phyloP scores from a whole-genome alignment of 768 basidiomycete genomes.

The Suillus occidentalis region DNA sequence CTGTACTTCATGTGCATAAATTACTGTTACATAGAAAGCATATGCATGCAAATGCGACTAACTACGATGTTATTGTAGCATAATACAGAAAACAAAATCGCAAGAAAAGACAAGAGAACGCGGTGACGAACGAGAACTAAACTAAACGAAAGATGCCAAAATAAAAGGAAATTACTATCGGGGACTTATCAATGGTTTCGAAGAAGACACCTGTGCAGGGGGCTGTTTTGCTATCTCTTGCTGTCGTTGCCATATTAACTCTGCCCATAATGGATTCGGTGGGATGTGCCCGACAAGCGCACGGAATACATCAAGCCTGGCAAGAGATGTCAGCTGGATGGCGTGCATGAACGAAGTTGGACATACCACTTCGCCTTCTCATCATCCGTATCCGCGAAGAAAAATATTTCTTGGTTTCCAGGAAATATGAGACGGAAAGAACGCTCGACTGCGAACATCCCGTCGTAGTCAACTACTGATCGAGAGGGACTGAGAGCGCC shows the following conservation, averaged over 20 bases:
- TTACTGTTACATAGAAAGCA: slow-evolving; percentile 5
- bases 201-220: neutral
- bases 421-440: slow-evolving; percentile 86
- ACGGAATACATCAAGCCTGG: slow-evolving; percentile 82
- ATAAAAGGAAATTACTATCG: slow-evolving; percentile 4
- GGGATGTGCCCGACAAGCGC: slow-evolving; percentile 89
- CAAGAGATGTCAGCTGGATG: slow-evolving; percentile 6
- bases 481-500: slow-evolving; percentile 45
- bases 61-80: slow-evolving; percentile 3
- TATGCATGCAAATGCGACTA: slow-evolving; percentile 2
- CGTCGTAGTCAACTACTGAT: slow-evolving; percentile 58
- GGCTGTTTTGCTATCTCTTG: slow-evolving; percentile 38
- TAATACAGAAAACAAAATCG: neutral
- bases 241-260: slow-evolving; percentile 84
- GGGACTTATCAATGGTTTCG: neutral
- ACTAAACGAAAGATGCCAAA: neutral
- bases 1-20: slow-evolving; percentile 2
- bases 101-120: neutral
- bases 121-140: neutral
- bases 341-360: neutral
- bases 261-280: slow-evolving; percentile 91
- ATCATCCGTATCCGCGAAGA: slow-evolving; percentile 89
- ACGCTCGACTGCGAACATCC: slow-evolving; percentile 68
- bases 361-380: slow-evolving; percentile 86
- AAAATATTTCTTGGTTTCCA: slow-evolving; percentile 74